Evolutionary conservation across 495 filamentous ascomycete genomes (phyloP).

Genomic region (Terfezia claveryi): DNA sequence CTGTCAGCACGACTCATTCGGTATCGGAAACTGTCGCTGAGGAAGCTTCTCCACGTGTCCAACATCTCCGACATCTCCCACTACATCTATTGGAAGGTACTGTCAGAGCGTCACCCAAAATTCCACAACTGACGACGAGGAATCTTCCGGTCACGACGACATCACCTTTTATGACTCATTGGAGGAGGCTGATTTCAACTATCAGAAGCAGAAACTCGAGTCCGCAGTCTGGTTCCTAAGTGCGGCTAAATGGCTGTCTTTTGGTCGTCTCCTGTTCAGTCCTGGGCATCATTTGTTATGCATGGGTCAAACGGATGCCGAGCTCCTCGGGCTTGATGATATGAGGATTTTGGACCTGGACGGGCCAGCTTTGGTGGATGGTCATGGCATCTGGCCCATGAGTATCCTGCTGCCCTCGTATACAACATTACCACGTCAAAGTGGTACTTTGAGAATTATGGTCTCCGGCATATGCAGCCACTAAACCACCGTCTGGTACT

Average conservation of each 20-base stretch:
- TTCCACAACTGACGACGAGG: not conserved
- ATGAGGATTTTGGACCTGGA: slow-evolving; percentile 12
- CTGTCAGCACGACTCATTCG: not conserved
- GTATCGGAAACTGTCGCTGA: not conserved
- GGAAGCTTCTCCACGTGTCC: too few species aligned
- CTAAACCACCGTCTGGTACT: slow-evolving; percentile 2
- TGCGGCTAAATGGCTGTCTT: slow-evolving; percentile 17
- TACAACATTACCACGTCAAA: not conserved
- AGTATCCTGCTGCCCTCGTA: slow-evolving; percentile 13
- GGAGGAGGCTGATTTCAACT: not conserved
- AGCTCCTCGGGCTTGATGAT: not conserved
- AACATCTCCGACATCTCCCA: too few species aligned
- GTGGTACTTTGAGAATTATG: not conserved
- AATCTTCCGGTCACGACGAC: not conserved
- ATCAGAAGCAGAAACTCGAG: slow-evolving; percentile 4
- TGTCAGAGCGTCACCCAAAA: too few species aligned
- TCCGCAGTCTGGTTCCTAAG: slow-evolving; percentile 14
- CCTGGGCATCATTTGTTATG: slow-evolving; percentile 17
- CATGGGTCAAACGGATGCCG: not conserved
- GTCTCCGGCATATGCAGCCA: not conserved
- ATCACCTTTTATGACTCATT: not conserved
- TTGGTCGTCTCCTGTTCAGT: slow-evolving; percentile 17
- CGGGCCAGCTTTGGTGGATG: slow-evolving; percentile 11
- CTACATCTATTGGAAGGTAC: too few species aligned
- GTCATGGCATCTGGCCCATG: slow-evolving; percentile 14